These are phyloP conservation scores for Erythrobasidium hasegawianum DNA, from an alignment of 1,284 basidiomycete genomes.

Conservation along the genomic window DNA sequence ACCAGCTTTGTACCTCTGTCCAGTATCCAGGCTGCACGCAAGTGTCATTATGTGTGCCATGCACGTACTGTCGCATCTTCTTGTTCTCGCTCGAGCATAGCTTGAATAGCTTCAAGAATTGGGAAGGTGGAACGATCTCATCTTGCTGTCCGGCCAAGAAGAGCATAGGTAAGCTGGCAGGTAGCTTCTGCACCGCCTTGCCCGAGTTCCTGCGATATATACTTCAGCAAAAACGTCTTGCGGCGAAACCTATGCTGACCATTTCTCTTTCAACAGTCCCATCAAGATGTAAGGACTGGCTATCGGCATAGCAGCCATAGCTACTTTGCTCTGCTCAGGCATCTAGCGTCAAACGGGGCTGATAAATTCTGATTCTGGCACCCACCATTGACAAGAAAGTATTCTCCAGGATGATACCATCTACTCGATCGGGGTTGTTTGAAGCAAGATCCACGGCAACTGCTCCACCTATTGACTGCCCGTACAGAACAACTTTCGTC, in stretches of 20 bases:
- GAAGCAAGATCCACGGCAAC: conserved; percentile 84
- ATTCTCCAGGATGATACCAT: conserved; percentile 36
- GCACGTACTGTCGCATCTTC: conserved; percentile 47
- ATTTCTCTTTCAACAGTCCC: conserved; percentile 75
- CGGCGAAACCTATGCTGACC: too few species aligned
- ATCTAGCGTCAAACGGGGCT: neutral
- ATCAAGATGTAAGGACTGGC: conserved; percentile 27
- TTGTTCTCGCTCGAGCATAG: conserved; percentile 54
- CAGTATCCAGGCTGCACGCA: conserved; percentile 31
- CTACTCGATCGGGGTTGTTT: conserved; percentile 62
- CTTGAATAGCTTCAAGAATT: conserved; percentile 76
- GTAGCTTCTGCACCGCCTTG: conserved; percentile 65
- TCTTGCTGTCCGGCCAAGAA: conserved; percentile 75
- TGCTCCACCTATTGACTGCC: conserved; percentile 95
- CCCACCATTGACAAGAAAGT: conserved; percentile 36
- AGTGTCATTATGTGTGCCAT: conserved; percentile 40
- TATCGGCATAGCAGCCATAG: conserved; percentile 15
- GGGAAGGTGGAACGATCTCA: conserved; percentile 75
- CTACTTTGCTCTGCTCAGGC: neutral
- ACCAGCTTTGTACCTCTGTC: conserved; percentile 20
- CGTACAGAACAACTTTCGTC: conserved; percentile 74
- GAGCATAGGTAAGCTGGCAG: conserved; percentile 66
- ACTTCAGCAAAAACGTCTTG: too few species aligned
- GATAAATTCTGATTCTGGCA: too few species aligned
- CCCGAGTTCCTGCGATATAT: conserved; percentile 59